A percentile compares a stretch with the other conserved stretches of the same genome.
These are phyloP conservation scores for Saccharomyces hybrid DNA, from an alignment of 1,139 yeast genomes.

Conservation along the genomic window DNA sequence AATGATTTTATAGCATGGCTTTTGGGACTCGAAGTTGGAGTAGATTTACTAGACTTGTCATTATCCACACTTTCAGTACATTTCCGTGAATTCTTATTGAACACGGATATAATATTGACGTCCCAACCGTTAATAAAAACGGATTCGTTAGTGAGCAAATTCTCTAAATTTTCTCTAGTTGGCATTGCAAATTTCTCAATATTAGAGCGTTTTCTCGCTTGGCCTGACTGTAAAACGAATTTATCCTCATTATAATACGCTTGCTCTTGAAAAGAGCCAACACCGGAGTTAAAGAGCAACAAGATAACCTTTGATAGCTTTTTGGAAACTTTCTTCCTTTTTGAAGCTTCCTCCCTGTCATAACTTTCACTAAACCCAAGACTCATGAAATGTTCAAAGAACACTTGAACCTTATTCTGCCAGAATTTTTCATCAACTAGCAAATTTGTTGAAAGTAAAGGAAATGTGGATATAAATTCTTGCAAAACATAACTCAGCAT, in stretches of 20 bases:
- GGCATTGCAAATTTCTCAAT: conserved; percentile 40
- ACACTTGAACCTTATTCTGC: conserved; percentile 71
- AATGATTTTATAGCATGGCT: conserved; percentile 1
- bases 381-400: conserved; percentile 66
- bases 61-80: background rate
- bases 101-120: conserved; percentile 61
- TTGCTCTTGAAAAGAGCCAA: conserved; percentile 54
- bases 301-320: conserved; percentile 57
- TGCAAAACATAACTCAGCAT: conserved; percentile 57
- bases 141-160: conserved; percentile 39
- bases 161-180: conserved; percentile 47
- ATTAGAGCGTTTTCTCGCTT: conserved; percentile 26
- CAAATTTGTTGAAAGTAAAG: conserved; percentile 49
- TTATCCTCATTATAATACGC: conserved; percentile 40
- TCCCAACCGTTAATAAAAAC: conserved; percentile 51
- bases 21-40: background rate
- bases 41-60: background rate
- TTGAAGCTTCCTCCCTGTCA: conserved; percentile 66
- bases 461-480: conserved; percentile 59
- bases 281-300: conserved; percentile 66
- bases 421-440: conserved; percentile 56
- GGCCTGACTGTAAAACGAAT: conserved; percentile 21
- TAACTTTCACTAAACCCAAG: conserved; percentile 64
- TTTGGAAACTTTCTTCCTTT: conserved; percentile 55
- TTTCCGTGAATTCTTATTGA: conserved; percentile 10